Conservation (phyloP, 2,329 filamentous ascomycete species). For the Dothistroma septosporum region DNA sequence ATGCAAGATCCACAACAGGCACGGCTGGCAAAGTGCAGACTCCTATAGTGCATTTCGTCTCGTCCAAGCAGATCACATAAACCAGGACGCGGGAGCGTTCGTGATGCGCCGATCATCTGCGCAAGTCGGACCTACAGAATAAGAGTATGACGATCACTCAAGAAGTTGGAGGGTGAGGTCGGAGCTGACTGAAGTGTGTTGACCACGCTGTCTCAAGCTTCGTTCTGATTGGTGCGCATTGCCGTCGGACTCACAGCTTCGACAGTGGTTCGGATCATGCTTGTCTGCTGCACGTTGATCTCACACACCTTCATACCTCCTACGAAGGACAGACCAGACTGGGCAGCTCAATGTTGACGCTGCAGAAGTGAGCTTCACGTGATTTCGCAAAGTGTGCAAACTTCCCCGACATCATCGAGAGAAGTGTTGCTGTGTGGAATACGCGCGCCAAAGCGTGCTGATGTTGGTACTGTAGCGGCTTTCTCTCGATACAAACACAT, state of each 20-base stretch:
- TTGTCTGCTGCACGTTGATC: neutral
- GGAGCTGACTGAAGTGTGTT: neutral
- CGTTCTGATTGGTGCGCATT: conserved; percentile 1
- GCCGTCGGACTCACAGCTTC: neutral
- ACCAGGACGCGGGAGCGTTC: neutral
- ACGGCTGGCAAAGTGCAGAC: neutral
- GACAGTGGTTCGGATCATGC: neutral
- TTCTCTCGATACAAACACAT: neutral
- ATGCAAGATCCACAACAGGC: neutral
- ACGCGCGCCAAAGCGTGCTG: neutral
- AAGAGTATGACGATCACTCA: neutral
- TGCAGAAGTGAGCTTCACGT: neutral
- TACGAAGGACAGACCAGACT: neutral
- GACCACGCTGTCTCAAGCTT: neutral
- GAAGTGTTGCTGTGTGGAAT: neutral
- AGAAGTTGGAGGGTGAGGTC: neutral
- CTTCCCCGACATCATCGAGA: neutral
- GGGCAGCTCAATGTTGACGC: neutral
- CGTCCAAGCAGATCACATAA: neutral
- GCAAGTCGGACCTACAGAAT: neutral
- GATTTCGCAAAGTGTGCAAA: neutral
- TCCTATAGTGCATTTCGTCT: neutral
- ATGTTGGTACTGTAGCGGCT: neutral
- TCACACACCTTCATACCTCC: neutral
- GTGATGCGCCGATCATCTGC: neutral